A percentile compares a stretch with the other conserved stretches of the same genome.
Conservation (phyloP, 73 alveolate genomes). For the Symbiodinium natans region DNA sequence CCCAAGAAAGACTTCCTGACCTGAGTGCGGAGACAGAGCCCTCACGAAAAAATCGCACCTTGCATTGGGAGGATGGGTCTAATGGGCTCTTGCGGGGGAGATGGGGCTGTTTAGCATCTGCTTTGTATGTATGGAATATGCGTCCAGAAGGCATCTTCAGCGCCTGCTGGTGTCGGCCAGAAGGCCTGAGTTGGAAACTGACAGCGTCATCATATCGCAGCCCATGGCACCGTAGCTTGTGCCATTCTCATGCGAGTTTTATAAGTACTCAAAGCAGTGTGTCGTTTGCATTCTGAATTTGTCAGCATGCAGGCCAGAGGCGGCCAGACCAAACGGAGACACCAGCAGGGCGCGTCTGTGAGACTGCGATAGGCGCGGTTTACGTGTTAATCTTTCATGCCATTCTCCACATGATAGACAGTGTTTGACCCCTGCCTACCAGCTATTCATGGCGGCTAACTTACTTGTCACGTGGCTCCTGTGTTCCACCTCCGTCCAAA, state of each 20-base stretch:
- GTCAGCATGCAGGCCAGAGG: background rate
- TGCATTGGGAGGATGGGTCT: too few relatives aligned
- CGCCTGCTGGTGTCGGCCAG: constrained; percentile 93
- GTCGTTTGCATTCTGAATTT: background rate
- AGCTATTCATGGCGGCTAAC: too few relatives aligned
- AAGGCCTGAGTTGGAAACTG: background rate
- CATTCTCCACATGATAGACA: background rate
- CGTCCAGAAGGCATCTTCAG: constrained; percentile 80
- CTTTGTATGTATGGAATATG: too few relatives aligned
- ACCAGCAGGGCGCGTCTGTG: constrained; percentile 48
- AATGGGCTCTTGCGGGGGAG: too few relatives aligned
- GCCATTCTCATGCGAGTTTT: background rate
- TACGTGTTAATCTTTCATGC: background rate
- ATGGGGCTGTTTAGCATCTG: too few relatives aligned
- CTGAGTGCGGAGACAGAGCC: background rate
- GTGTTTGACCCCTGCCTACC: background rate
- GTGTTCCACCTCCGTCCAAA: background rate
- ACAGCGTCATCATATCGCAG: background rate
- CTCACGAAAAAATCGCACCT: too few relatives aligned
- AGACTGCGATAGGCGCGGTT: constrained; percentile 44
- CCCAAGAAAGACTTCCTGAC: constrained; percentile 2
- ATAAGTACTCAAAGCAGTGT: background rate
- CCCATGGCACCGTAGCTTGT: background rate
- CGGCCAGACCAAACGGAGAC: constrained; percentile 38
- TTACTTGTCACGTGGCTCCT: too few relatives aligned